Percentiles rank a stretch among this genome's conserved stretches.
These are phyloP conservation scores for Stropharia rugosoannulata DNA, from an alignment of 768 basidiomycete species.

Conservation along the genomic window DNA sequence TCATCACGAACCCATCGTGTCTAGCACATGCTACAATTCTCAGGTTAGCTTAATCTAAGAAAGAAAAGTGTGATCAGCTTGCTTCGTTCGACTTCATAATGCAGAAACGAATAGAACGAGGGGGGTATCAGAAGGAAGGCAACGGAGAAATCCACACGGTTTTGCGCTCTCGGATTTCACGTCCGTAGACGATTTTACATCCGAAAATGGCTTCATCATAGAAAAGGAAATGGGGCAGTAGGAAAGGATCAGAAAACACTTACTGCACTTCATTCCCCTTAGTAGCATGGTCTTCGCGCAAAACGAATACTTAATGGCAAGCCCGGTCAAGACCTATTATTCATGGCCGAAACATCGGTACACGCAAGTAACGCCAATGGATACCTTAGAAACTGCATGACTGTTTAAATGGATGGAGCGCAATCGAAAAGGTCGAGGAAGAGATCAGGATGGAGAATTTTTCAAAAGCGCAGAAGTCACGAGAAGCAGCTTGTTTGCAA, in stretches of 20 bases:
- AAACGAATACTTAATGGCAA: too few species aligned
- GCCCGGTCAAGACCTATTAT: too few species aligned
- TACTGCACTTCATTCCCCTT: too few species aligned
- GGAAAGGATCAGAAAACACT: background rate
- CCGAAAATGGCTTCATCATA: slow-evolving; percentile 25
- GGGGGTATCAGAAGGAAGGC: slow-evolving; percentile 57
- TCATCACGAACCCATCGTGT: background rate
- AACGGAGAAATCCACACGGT: slow-evolving; percentile 62
- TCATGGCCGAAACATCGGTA: too few species aligned
- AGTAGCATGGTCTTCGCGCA: too few species aligned
- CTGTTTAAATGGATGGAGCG: background rate
- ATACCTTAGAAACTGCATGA: background rate
- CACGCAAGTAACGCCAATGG: too few species aligned
- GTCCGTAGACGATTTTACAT: slow-evolving; percentile 26
- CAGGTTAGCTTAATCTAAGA: background rate
- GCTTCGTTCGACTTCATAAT: background rate
- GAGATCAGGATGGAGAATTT: background rate
- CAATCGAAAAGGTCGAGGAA: background rate
- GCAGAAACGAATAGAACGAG: slow-evolving; percentile 3
- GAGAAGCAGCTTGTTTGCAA: background rate
- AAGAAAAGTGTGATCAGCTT: slow-evolving; percentile 12
- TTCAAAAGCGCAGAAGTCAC: background rate
- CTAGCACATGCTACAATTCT: background rate
- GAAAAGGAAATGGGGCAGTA: background rate
- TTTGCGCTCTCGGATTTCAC: slow-evolving; percentile 29